phyloP scores from a whole-genome alignment of 2,329 filamentous ascomycete species.

The Fusarium udum region DNA sequence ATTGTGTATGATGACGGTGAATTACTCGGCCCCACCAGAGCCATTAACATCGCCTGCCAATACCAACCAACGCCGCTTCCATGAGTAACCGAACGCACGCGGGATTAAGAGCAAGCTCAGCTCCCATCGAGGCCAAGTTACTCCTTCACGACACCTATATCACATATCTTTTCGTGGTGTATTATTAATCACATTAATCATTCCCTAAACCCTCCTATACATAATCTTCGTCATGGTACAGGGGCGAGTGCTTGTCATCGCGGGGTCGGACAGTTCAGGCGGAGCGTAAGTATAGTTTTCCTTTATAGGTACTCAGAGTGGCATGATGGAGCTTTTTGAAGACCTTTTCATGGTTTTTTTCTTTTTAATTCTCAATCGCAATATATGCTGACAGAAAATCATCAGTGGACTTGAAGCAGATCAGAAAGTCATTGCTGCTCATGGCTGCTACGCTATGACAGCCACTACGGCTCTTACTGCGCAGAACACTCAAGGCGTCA shows the following conservation, averaged over 20 bases:
- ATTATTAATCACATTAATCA: no score
- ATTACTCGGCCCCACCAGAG: constrained; percentile 27
- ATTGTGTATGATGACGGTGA: constrained; percentile 12
- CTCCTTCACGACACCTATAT: not conserved
- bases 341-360: no score
- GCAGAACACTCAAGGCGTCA: constrained; percentile 89
- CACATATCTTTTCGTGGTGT: not conserved
- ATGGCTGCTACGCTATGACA: constrained; percentile 96
- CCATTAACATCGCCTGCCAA: not conserved
- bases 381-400: not conserved
- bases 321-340: not conserved
- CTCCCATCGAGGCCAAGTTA: not conserved
- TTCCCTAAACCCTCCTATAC: not conserved
- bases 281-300: constrained; percentile 70
- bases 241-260: constrained; percentile 77
- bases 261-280: constrained; percentile 89
- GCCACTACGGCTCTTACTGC: constrained; percentile 95
- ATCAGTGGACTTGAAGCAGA: constrained; percentile 90
- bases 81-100: constrained; percentile 20
- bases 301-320: not conserved
- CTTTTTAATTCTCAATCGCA: not conserved
- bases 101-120: constrained; percentile 17
- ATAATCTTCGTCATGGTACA: constrained; percentile 46
- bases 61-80: not conserved
- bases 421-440: constrained; percentile 91